phyloP scores from a whole-genome alignment of 208 protist genomes.

The Crithidia bombi region DNA sequence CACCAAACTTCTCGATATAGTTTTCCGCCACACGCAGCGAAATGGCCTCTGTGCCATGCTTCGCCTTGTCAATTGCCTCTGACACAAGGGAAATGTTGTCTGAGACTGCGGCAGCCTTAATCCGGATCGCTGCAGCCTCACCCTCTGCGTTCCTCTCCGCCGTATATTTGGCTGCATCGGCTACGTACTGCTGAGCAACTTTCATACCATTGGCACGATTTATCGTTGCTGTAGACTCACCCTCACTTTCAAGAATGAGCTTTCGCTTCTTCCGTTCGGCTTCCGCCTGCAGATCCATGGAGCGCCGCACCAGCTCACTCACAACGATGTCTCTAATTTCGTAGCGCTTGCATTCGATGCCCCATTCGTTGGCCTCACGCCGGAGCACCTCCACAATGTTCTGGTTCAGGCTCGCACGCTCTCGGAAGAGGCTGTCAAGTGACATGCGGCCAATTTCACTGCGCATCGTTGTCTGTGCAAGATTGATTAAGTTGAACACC shows the following conservation, averaged over 20 bases:
- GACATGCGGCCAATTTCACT: slow-evolving; percentile 94
- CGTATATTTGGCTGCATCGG: slow-evolving; percentile 90
- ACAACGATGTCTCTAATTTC: slow-evolving; percentile 97
- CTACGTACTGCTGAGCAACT: slow-evolving; percentile 76
- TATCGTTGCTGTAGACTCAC: slow-evolving; percentile 80
- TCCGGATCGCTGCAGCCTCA: slow-evolving; percentile 48
- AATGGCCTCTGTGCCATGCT: slow-evolving; percentile 71
- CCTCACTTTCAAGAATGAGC: slow-evolving; percentile 94
- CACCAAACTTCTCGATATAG: slow-evolving; percentile 93
- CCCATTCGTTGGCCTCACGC: slow-evolving; percentile 93
- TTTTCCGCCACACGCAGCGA: slow-evolving; percentile 89
- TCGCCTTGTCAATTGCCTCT: slow-evolving; percentile 43
- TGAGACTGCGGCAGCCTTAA: slow-evolving; percentile 63
- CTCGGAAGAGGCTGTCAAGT: slow-evolving; percentile 94
- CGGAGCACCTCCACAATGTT: slow-evolving; percentile 94
- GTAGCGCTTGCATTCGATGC: slow-evolving; percentile 95
- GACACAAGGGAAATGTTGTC: slow-evolving; percentile 73
- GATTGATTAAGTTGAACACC: slow-evolving; percentile 95
- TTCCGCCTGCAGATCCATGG: slow-evolving; percentile 97
- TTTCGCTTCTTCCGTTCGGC: slow-evolving; percentile 96
- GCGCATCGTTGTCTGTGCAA: slow-evolving; percentile 97
- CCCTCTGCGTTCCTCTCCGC: slow-evolving; percentile 39
- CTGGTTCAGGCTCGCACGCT: slow-evolving; percentile 93
- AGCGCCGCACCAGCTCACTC: slow-evolving; percentile 91
- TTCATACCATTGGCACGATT: slow-evolving; percentile 93